These are phyloP conservation scores for Alternaria angustiovoidea DNA, from an alignment of 2,329 filamentous ascomycete species.

Conservation along the genomic window DNA sequence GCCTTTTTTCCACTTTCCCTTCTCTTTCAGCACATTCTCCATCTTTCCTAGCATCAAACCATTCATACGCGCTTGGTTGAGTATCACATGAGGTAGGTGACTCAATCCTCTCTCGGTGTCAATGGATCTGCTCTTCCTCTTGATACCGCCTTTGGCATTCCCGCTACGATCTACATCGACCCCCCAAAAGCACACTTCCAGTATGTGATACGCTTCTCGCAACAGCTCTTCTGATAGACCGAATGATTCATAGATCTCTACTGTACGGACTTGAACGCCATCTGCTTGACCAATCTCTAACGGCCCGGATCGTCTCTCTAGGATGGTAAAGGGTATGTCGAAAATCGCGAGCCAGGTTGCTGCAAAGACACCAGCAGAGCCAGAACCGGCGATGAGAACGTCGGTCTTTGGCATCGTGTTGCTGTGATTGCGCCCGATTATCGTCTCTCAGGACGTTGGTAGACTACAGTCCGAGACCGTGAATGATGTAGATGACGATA, in stretches of 20 bases:
- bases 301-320: conserved; percentile 65
- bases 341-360: conserved; percentile 68
- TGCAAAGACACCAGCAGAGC: conserved; percentile 69
- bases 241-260: conserved; percentile 78
- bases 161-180: conserved; percentile 36
- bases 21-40: conserved; percentile 43
- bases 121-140: conserved; percentile 53
- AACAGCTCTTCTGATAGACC: conserved; percentile 69
- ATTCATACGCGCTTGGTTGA: conserved; percentile 77
- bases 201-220: conserved; percentile 71
- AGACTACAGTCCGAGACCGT: not conserved
- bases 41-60: conserved; percentile 64
- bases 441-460: not conserved
- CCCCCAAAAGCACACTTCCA: conserved; percentile 66
- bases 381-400: conserved; percentile 68
- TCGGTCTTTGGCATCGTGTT: conserved; percentile 50
- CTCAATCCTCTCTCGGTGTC: conserved; percentile 68
- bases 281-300: conserved; percentile 69
- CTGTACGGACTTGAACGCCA: conserved; percentile 69
- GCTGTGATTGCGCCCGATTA: not conserved
- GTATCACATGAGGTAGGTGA: conserved; percentile 70
- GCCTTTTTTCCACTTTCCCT: conserved; percentile 35
- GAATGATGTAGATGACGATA: not conserved
- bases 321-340: conserved; percentile 64
- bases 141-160: conserved; percentile 51